Evolutionary conservation across 1,139 yeast genomes (phyloP), one percentile per base, ranked within the genome.

Genomic region (Blastobotrys capitulatus): DNA sequence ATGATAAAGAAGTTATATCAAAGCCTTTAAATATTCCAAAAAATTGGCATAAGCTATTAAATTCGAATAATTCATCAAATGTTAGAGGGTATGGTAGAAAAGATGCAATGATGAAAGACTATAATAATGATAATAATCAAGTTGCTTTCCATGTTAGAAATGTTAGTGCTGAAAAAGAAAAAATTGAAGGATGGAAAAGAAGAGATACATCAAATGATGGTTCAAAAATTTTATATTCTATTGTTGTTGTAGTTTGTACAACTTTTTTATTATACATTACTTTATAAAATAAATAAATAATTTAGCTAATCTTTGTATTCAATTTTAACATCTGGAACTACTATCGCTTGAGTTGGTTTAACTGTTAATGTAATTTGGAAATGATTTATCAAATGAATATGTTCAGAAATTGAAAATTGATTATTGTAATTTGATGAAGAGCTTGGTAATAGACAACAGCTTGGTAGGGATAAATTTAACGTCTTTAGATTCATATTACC

Each of bases 1-100:
- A 71, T 45, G 79, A 79, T 47, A 76, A 78, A 18, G 67, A 64
- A 44, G 75, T 84, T 45, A 61, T 67, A 42, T 78, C 81, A 38
- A 79, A 86, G 50, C 42, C 46, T 22, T 42, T 62, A 25, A 46
- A 44, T 2, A 52, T 57, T 41, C 37, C 48, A 9, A 44, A 19
- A n/a, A 38, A 38, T 9, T 47, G 50, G 50, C 19, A 10, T 16
- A 10, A 19, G 9, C 19, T 3, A 3, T 19, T 19, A 13, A 16
- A 16, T 16, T 10, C 5, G 16, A 22, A 3, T 4, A 22, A 31
- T 42, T 15, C n/a, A 13, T 22, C 44, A 5, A 22, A 13, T 8
- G 6, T 37, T n/a, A 22, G 25, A n/a, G 42, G 42, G 6, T 22
- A 25, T 16, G 40, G 40, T 13, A 25, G 40, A 12, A 25, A 26